A percentile compares a stretch with the other conserved stretches of the same genome.
Evolutionary conservation across 1,284 basidiomycete genomes (phyloP).

Genomic region (Moniliophthora roreri): DNA sequence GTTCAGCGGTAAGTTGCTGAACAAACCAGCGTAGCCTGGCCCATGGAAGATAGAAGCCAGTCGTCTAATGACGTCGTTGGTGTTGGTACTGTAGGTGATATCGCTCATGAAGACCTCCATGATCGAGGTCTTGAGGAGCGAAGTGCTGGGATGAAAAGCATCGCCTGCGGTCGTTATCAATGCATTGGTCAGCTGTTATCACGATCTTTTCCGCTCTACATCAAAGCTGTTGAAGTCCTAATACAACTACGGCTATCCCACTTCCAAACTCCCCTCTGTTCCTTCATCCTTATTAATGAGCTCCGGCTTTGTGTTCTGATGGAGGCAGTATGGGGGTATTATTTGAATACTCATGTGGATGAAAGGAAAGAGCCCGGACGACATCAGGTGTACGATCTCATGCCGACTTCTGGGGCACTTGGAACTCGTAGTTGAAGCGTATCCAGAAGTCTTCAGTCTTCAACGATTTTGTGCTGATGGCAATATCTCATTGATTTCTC

Average conservation of each 20-base stretch:
- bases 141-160: neutral
- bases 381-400: too few species aligned
- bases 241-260: too few species aligned
- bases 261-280: too few species aligned
- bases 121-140: neutral
- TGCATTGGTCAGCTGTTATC: neutral
- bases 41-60: slow-evolving; percentile 48
- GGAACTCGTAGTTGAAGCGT: neutral
- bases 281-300: too few species aligned
- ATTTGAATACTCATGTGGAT: too few species aligned
- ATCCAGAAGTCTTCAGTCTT: neutral
- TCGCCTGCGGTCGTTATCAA: too few species aligned
- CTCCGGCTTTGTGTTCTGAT: too few species aligned
- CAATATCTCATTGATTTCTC: slow-evolving; percentile 57
- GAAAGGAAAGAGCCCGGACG: too few species aligned
- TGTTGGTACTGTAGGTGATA: slow-evolving; percentile 33
- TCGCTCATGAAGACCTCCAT: slow-evolving; percentile 39
- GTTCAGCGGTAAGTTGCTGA: slow-evolving; percentile 38
- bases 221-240: too few species aligned
- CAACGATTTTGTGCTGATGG: slow-evolving; percentile 13
- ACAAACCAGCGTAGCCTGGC: slow-evolving; percentile 30
- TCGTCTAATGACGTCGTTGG: slow-evolving; percentile 32
- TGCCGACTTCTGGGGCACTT: too few species aligned
- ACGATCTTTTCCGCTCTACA: neutral
- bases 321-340: too few species aligned